Base-by-base conservation (phyloP, 2,329 filamentous ascomycete genomes). In the Trichoderma cornu-damae region DNA sequence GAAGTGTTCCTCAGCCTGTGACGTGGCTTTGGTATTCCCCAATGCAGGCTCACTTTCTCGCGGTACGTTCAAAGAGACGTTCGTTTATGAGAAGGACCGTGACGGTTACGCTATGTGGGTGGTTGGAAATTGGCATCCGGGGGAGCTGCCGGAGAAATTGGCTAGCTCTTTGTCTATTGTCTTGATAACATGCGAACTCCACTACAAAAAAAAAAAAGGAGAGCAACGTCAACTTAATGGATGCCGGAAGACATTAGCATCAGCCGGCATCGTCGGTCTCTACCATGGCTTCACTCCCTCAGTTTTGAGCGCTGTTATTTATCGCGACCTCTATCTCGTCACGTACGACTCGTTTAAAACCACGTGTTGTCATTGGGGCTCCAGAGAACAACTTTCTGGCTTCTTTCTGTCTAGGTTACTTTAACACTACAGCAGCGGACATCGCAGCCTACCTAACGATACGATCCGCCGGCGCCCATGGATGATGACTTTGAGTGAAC, bases 11-110 rank as follows among this genome's bases (percentile, higher is more conserved):
- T 32, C 18, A 49, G 30, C 34, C 8, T 56, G 11, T 56, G 53
- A 40, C 53, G 53, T 8, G 53, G 53, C 3, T 56, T 38, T 32
- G 53, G 3, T 56, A 56, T 24, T 56, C 50, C 12, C 53, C 53
- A 3, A 56, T 44, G 1, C 53, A 56, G 7, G 53, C 53, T 4
- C 53, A 56, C 8, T 56, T 56, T 38, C 47, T 37, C 43, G 44
- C 6, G 53, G 50, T 16, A 56, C 37, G 16, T 49, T 37, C n/a
- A 56, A 30, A 16, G 38, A 30, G 24, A 16, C 50, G 22, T 38
- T 49, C 28, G 35, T 34, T 9, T 49, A 48, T 22, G 24, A 50
- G 32, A 56, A 56, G n/a, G 53, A 56, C 9, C 28, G 32, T 2
- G 53, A 56, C 9, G 53, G 53, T 3, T 38, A 38, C 9, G 20